These are phyloP conservation scores for Penicillium turbatum DNA, from an alignment of 495 filamentous ascomycete species.

Conservation along the genomic window DNA sequence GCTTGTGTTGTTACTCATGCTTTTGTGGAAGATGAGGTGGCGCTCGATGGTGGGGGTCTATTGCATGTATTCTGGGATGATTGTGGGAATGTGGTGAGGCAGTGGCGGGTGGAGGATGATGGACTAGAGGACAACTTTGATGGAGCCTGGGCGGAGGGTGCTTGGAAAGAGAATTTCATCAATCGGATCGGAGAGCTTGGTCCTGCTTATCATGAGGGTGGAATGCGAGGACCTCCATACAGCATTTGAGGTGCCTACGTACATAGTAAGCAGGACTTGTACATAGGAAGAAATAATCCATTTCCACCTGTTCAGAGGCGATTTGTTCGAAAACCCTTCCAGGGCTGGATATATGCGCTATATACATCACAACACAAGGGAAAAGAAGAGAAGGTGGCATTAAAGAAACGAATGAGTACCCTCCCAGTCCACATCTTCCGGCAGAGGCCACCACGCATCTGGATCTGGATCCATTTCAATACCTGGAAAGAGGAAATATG, in stretches of 20 bases:
- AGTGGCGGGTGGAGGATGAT: conserved; percentile 12
- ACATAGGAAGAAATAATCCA: too few relatives aligned
- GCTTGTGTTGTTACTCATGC: conserved; percentile 24
- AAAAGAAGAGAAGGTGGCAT: too few relatives aligned
- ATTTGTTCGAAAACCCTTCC: too few relatives aligned
- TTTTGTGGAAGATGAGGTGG: conserved; percentile 6
- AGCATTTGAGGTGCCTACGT: conserved; percentile 6
- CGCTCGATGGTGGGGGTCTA: conserved; percentile 5
- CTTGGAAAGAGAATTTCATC: neutral
- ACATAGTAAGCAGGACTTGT: too few relatives aligned
- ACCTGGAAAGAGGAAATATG: too few relatives aligned
- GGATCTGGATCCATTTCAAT: too few relatives aligned
- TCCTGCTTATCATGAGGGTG: neutral
- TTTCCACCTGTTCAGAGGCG: too few relatives aligned
- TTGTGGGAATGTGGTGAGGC: conserved; percentile 14
- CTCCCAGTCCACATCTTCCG: too few relatives aligned
- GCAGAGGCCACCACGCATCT: too few relatives aligned
- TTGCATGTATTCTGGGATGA: conserved; percentile 17
- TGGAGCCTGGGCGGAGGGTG: conserved; percentile 6
- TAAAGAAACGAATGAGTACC: too few relatives aligned
- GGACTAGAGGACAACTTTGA: conserved; percentile 4
- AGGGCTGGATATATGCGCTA: too few relatives aligned
- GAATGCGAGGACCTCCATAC: conserved; percentile 4
- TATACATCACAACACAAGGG: too few relatives aligned
- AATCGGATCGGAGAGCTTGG: neutral